Conservation (phyloP, 83 land plant genomes). For the Picea mariana region DNA sequence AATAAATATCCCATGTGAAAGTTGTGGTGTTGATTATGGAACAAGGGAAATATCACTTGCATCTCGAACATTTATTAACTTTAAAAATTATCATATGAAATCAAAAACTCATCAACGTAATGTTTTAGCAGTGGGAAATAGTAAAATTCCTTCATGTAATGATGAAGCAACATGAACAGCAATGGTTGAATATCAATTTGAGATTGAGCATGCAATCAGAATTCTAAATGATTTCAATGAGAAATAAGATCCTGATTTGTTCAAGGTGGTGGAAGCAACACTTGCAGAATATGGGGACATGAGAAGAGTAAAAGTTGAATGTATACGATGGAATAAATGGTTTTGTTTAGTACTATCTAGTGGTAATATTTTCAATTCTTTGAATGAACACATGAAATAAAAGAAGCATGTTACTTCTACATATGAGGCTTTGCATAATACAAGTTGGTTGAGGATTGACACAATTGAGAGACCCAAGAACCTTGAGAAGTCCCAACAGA, state of each 20-base stretch:
- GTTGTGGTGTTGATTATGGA: neutral
- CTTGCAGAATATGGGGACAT: neutral
- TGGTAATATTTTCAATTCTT: neutral
- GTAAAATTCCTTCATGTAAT: neutral
- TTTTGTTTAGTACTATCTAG: neutral
- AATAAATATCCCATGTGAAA: neutral
- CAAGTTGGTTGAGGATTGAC: neutral
- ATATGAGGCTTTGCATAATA: neutral
- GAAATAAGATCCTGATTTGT: neutral
- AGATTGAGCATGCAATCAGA: neutral
- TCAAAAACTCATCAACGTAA: neutral
- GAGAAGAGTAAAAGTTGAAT: neutral
- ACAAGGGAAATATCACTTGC: neutral
- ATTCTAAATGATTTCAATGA: neutral
- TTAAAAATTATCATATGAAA: neutral
- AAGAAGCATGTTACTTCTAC: neutral
- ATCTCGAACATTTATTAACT: neutral
- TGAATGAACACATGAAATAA: neutral
- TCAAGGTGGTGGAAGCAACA: neutral
- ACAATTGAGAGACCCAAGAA: neutral
- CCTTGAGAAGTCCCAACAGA: neutral
- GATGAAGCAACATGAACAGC: neutral
- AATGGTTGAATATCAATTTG: neutral
- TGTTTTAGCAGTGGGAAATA: neutral
- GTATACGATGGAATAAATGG: neutral